Conservation (phyloP, 345 rosid genomes). For the Jatropha curcas region DNA sequence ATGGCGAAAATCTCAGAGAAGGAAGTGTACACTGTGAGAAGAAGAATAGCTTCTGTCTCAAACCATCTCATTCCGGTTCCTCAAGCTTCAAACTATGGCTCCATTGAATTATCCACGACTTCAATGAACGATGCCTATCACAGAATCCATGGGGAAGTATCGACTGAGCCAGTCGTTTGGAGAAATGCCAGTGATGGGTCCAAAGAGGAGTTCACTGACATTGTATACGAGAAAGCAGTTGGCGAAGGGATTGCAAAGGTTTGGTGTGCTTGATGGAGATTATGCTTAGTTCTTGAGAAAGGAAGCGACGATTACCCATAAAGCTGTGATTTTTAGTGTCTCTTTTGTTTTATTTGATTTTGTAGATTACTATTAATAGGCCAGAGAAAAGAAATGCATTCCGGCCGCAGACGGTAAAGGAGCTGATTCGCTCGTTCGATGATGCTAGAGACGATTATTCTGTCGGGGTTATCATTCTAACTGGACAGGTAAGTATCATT, state of each 20-base stretch:
- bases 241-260: conserved; percentile 94
- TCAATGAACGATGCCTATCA: conserved; percentile 65
- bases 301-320: background rate
- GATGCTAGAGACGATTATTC: conserved; percentile 85
- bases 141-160: conserved; percentile 72
- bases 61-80: conserved; percentile 46
- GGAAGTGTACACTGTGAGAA: conserved; percentile 39
- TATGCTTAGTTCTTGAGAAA: background rate
- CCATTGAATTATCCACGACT: conserved; percentile 36
- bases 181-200: conserved; percentile 42
- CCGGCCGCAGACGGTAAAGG: conserved; percentile 73
- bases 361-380: conserved; percentile 75
- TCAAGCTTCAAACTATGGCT: conserved; percentile 13
- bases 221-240: conserved; percentile 76
- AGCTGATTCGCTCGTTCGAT: conserved; percentile 69
- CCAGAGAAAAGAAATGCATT: conserved; percentile 86
- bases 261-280: background rate
- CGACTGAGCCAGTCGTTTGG: conserved; percentile 60
- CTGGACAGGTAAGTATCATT: conserved; percentile 63
- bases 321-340: background rate
- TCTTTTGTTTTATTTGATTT: background rate
- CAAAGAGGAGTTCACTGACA: conserved; percentile 57
- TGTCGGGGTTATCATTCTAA: conserved; percentile 77
- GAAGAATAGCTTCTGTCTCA: conserved; percentile 54
- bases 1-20: conserved; percentile 21